Evolutionary conservation across 345 rosid genomes (phyloP), one percentile per base, ranked within the genome.

Genomic region (Kandelia obovata): DNA sequence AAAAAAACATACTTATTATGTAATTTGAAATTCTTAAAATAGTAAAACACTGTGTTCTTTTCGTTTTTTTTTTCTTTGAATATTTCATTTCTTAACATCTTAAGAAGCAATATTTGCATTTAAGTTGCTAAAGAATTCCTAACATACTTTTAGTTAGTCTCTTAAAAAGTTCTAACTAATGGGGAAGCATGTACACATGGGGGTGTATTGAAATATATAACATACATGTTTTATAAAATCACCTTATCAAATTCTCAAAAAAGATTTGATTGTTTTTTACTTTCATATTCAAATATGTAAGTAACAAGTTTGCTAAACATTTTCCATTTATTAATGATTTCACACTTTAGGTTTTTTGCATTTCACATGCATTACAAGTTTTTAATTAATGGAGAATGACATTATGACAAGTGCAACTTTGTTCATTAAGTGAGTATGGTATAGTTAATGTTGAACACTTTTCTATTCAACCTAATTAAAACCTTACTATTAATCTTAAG

Each of bases 341-440:
- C 4, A 55, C 21, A 32, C 35, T 32, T 5, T 6, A 5, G 35
- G 35, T 7, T 5, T 32, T 32, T 0, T 32, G 35, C 10, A 32
- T 57, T 61, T 61, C 25, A 28, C 34, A 60, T 61, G 69, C 80
- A 71, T 73, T 76, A 66, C 72, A 76, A 71, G 46, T 76, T 67
- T 67, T 58, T 53, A 1, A 76, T 71, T 66, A 73, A 71, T 57
- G 80, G 76, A 67, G 76, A 76, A 47, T 76, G 80, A 73, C 65
- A 69, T 35, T 67, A 71, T 28, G 80, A 71, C 35, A 75, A 76
- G 5, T 69, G 61, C 75, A 76, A 28, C 72, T 63, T 32, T 52
- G 25, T 19, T 35, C 61, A 7, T 35, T 65, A 21, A 71, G 72
- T 25, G 76, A 76, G 51, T 76, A 66, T 31, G 79, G 79, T 31